phyloP scores from a whole-genome alignment of 352 stramenopile species.

The Globisporangium middletonii region DNA sequence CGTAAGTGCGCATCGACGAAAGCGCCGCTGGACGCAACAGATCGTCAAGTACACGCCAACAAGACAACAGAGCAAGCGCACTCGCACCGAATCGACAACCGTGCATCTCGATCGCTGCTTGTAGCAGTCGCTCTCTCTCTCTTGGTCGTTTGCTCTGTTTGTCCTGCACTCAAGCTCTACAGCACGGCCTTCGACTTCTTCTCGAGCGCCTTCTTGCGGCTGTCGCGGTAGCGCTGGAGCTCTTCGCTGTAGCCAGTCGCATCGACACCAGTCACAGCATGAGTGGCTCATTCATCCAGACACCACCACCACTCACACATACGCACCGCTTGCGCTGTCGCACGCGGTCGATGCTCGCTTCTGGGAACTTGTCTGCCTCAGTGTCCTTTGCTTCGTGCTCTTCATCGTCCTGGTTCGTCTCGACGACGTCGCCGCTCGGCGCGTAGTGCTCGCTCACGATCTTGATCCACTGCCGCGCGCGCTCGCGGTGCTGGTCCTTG shows the following conservation, averaged over 20 bases:
- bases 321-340: constrained; percentile 58
- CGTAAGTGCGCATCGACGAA: constrained; percentile 3
- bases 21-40: not conserved
- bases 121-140: not conserved
- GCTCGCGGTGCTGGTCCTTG: constrained; percentile 52
- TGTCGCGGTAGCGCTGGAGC: constrained; percentile 55
- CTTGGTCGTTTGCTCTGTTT: not conserved
- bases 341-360: constrained; percentile 63
- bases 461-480: constrained; percentile 64
- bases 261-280: not conserved
- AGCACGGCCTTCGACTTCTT: constrained; percentile 26
- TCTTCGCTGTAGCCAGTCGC: constrained; percentile 34
- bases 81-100: not conserved
- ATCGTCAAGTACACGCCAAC: no score
- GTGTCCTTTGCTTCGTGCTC: constrained; percentile 19
- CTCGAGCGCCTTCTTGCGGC: constrained; percentile 44
- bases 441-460: constrained; percentile 59
- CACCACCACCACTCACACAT: not conserved
- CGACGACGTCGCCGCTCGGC: constrained; percentile 27
- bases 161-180: not conserved
- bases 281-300: not conserved
- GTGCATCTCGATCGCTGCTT: not conserved
- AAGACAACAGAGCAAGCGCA: not conserved
- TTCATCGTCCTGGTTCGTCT: constrained; percentile 23
- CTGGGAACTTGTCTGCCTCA: constrained; percentile 37